These are phyloP conservation scores for Boletus bicolor DNA, from an alignment of 768 basidiomycete species.

Conservation along the genomic window DNA sequence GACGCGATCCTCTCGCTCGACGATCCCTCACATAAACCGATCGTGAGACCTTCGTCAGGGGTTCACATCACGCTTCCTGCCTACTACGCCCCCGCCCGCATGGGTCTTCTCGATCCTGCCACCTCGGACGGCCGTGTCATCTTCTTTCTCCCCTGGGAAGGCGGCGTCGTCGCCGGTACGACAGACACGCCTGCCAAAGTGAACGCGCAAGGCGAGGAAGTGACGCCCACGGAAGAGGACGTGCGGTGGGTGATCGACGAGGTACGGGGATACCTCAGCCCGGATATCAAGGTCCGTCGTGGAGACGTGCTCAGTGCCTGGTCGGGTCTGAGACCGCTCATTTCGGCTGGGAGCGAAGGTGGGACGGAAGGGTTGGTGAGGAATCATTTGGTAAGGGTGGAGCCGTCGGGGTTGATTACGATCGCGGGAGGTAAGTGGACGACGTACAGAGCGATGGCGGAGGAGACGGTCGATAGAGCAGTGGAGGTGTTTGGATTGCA, in stretches of 20 bases:
- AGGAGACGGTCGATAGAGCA: conserved; percentile 89
- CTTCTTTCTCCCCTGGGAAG: conserved; percentile 99
- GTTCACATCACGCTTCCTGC: conserved; percentile 96
- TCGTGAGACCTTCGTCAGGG: conserved; percentile 90
- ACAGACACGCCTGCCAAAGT: conserved; percentile 83
- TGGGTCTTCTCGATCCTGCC: conserved; percentile 93
- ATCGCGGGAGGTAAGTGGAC: conserved; percentile 99
- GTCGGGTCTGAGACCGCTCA: conserved; percentile 88
- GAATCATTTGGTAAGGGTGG: conserved; percentile 89
- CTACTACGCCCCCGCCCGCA: conserved; percentile 92
- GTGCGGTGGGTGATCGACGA: conserved; percentile 97
- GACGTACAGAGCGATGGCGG: conserved; percentile 93
- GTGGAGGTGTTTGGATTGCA: conserved; percentile 73
- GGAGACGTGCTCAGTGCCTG: conserved; percentile 96
- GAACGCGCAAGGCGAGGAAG: conserved; percentile 52
- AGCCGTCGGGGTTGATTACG: conserved; percentile 78
- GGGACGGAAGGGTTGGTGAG: conserved; percentile 86
- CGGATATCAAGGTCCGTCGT: conserved; percentile 90
- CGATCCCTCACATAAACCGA: conserved; percentile 70
- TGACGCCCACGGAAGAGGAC: conserved; percentile 86
- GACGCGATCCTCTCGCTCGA: conserved; percentile 85
- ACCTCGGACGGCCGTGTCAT: conserved; percentile 97
- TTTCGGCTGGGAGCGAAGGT: conserved; percentile 70
- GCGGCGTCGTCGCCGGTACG: conserved; percentile 95
- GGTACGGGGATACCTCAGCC: conserved; percentile 81